phyloP scores from a whole-genome alignment of 768 basidiomycete species.

The Coprinopsis strossmayeri region DNA sequence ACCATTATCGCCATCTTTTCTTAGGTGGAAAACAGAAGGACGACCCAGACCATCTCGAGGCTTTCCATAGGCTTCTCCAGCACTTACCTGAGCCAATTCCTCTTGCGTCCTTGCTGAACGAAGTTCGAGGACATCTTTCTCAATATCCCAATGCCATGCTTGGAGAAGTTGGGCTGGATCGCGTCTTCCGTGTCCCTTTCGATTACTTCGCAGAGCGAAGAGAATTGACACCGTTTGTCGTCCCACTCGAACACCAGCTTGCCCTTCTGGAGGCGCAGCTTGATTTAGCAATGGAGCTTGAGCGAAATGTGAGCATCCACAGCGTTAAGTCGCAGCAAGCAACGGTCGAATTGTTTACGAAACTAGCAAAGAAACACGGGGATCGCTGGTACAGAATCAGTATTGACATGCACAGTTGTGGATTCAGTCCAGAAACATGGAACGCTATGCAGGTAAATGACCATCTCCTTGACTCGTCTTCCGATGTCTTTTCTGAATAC shows the following conservation, averaged over 20 bases:
- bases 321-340: slow-evolving; percentile 73
- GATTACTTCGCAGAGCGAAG: slow-evolving; percentile 43
- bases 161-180: slow-evolving; percentile 92
- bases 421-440: slow-evolving; percentile 74
- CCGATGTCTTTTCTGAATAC: background rate
- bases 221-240: slow-evolving; percentile 67
- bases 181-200: slow-evolving; percentile 66
- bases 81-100: slow-evolving; percentile 68
- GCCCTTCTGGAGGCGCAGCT: slow-evolving; percentile 78
- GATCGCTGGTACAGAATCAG: slow-evolving; percentile 59
- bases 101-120: slow-evolving; percentile 49
- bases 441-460: slow-evolving; percentile 60
- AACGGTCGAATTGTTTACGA: slow-evolving; percentile 59
- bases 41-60: slow-evolving; percentile 23
- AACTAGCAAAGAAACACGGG: slow-evolving; percentile 53
- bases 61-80: slow-evolving; percentile 52
- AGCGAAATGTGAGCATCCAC: slow-evolving; percentile 79
- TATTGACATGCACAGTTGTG: slow-evolving; percentile 88
- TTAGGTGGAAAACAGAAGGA: slow-evolving; percentile 23
- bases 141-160: slow-evolving; percentile 70
- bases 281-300: slow-evolving; percentile 73
- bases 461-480: background rate
- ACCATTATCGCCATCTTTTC: slow-evolving; percentile 74
- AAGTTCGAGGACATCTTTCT: slow-evolving; percentile 55
- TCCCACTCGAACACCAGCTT: slow-evolving; percentile 77